A percentile compares a stretch with the other conserved stretches of the same genome.
Conservation (phyloP, 768 basidiomycete genomes). For the Pholiota molesta region DNA sequence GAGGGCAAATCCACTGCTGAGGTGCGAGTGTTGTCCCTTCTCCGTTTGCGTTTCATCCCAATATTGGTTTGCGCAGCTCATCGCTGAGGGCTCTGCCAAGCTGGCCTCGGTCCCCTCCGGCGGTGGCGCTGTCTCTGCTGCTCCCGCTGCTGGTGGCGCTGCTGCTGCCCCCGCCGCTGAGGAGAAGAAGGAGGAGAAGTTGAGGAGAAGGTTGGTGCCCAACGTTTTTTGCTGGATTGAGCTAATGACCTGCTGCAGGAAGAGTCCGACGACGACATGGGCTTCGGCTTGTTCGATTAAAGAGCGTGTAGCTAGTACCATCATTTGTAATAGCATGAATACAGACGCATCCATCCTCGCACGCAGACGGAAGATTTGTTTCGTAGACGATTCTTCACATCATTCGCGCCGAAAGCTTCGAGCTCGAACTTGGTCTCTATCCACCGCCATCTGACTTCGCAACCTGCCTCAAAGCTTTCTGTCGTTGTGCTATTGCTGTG, state of each 20-base stretch:
- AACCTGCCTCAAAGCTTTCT: too few relatives aligned
- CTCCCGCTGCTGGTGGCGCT: conserved; percentile 51
- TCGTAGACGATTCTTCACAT: too few relatives aligned
- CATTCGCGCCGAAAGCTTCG: too few relatives aligned
- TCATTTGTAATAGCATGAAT: conserved; percentile 18
- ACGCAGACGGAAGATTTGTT: background rate
- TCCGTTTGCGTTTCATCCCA: conserved; percentile 7
- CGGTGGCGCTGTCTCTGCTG: conserved; percentile 54
- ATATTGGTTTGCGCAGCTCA: conserved; percentile 57
- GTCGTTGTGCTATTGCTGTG: too few relatives aligned
- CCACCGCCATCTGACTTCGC: too few relatives aligned
- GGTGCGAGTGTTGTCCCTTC: conserved; percentile 42
- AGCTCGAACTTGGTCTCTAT: too few relatives aligned
- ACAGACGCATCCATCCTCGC: conserved; percentile 4
- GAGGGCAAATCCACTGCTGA: conserved; percentile 86
- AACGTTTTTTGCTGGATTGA: background rate
- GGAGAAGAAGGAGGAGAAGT: conserved; percentile 88
- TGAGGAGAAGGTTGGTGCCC: conserved; percentile 71
- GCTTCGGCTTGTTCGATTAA: conserved; percentile 98
- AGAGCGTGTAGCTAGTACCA: conserved; percentile 14
- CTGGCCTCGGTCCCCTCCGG: conserved; percentile 98
- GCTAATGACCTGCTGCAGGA: conserved; percentile 50
- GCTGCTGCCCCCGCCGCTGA: conserved; percentile 68
- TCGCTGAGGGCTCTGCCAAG: conserved; percentile 90
- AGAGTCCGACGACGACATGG: conserved; percentile 98